phyloP scores from a whole-genome alignment of 2,329 filamentous ascomycete genomes.

The Pseudohalonectria lignicola region DNA sequence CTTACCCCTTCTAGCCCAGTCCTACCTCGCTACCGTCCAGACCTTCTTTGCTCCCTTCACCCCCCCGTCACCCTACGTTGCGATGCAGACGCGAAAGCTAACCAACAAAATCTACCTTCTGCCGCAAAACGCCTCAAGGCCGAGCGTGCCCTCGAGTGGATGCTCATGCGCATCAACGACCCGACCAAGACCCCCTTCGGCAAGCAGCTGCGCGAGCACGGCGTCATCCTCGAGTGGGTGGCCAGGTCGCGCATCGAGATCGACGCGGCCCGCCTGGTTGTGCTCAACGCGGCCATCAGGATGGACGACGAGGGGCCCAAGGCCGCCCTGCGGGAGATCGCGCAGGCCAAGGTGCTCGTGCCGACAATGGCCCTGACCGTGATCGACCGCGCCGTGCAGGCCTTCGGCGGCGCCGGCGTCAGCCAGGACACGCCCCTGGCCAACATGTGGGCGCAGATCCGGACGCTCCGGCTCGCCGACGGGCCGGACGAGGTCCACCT shows the following conservation, averaged over 20 bases:
- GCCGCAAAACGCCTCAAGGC: no score
- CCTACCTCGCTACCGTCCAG: no score
- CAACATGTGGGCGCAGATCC: slow-evolving; percentile 67
- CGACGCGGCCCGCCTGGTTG: slow-evolving; percentile 77
- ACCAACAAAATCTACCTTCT: no score
- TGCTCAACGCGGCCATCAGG: slow-evolving; percentile 89
- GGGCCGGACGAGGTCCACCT: slow-evolving; percentile 94
- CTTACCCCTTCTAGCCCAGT: no score
- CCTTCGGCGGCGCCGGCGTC: slow-evolving; percentile 83
- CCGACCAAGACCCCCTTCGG: slow-evolving; percentile 84
- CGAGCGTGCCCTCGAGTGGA: slow-evolving; percentile 86
- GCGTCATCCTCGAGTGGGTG: slow-evolving; percentile 90
- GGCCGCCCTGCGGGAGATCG: slow-evolving; percentile 83
- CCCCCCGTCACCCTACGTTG: no score
- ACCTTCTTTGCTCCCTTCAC: not conserved
- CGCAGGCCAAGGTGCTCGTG: slow-evolving; percentile 86
- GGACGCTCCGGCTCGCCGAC: slow-evolving; percentile 79
- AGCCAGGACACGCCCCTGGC: slow-evolving; percentile 91
- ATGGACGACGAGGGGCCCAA: slow-evolving; percentile 89
- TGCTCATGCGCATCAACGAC: slow-evolving; percentile 91
- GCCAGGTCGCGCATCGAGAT: slow-evolving; percentile 89
- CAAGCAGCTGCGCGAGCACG: slow-evolving; percentile 76
- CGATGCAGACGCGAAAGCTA: no score
- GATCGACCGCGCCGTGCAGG: slow-evolving; percentile 89
- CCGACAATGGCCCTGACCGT: slow-evolving; percentile 73